These are phyloP conservation scores for Colletotrichum sp. DNA, from an alignment of 2,329 filamentous ascomycete genomes.

Conservation along the genomic window DNA sequence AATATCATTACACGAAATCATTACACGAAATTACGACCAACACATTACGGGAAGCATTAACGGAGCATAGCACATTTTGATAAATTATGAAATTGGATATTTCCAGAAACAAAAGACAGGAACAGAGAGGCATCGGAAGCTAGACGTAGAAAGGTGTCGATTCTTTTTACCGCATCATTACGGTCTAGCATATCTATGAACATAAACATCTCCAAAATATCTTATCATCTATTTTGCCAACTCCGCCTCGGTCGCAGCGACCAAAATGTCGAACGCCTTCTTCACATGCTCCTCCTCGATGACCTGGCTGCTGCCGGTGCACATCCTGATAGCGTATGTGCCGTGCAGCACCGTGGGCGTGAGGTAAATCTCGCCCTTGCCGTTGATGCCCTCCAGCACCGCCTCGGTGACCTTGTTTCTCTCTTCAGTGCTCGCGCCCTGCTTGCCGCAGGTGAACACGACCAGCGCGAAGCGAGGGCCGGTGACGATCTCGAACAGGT, in stretches of 20 bases:
- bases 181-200: not conserved
- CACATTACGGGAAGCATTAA: not conserved
- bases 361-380: slow-evolving; percentile 78
- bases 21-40: not conserved
- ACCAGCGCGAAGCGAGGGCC: slow-evolving; percentile 80
- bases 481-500: slow-evolving; percentile 79
- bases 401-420: slow-evolving; percentile 73
- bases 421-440: slow-evolving; percentile 44
- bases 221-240: slow-evolving; percentile 25
- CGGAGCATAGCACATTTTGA: not conserved
- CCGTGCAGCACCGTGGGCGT: slow-evolving; percentile 78
- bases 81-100: not conserved
- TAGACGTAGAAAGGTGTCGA: not conserved
- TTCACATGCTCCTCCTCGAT: slow-evolving; percentile 76
- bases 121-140: not conserved
- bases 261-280: slow-evolving; percentile 76
- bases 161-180: not conserved
- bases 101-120: not conserved
- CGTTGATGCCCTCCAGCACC: slow-evolving; percentile 78
- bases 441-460: slow-evolving; percentile 67
- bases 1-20: not conserved
- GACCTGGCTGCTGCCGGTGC: slow-evolving; percentile 70
- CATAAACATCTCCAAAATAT: not conserved
- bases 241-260: slow-evolving; percentile 65
- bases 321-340: slow-evolving; percentile 80